A percentile compares a stretch with the other conserved stretches of the same genome.
These are phyloP conservation scores for Lodderomyces elongisporus DNA, from an alignment of 1,139 yeast species.

Conservation along the genomic window DNA sequence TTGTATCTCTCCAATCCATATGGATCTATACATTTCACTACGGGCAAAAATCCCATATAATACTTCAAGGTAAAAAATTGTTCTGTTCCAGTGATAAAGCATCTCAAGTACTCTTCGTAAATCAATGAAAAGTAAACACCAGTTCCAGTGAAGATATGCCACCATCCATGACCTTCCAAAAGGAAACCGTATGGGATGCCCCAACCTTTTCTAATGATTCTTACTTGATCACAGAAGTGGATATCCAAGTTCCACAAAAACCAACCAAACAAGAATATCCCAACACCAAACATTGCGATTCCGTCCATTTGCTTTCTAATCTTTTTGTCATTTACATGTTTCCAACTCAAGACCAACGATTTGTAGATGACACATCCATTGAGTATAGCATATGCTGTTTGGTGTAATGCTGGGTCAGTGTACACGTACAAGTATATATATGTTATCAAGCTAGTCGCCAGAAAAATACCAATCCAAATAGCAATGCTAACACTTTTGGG, in stretches of 20 bases:
- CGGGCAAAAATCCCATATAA: constrained; percentile 35
- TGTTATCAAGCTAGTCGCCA: constrained; percentile 53
- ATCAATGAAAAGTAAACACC: constrained; percentile 59
- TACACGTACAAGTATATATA: constrained; percentile 54
- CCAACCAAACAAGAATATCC: constrained; percentile 69
- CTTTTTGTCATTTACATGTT: constrained; percentile 43
- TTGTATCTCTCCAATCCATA: constrained; percentile 24
- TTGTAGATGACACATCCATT: constrained; percentile 58
- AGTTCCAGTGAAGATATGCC: constrained; percentile 86
- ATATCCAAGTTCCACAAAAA: constrained; percentile 83
- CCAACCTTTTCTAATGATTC: constrained; percentile 54
- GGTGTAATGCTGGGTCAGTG: constrained; percentile 85
- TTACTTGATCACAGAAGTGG: constrained; percentile 66
- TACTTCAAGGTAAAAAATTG: constrained; percentile 49
- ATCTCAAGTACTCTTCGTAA: constrained; percentile 68
- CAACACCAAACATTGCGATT: constrained; percentile 57
- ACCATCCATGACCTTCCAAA: constrained; percentile 96
- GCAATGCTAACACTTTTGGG: constrained; percentile 30
- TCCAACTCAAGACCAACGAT: constrained; percentile 46
- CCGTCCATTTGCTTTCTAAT: constrained; percentile 46
- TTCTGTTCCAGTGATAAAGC: constrained; percentile 51
- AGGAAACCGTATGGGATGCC: constrained; percentile 88
- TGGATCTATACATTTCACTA: constrained; percentile 27
- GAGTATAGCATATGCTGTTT: constrained; percentile 65
- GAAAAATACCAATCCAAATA: constrained; percentile 54